Evolutionary conservation across 805 yeast species (phyloP).

Genomic region (Monosporozyma aerobia): DNA sequence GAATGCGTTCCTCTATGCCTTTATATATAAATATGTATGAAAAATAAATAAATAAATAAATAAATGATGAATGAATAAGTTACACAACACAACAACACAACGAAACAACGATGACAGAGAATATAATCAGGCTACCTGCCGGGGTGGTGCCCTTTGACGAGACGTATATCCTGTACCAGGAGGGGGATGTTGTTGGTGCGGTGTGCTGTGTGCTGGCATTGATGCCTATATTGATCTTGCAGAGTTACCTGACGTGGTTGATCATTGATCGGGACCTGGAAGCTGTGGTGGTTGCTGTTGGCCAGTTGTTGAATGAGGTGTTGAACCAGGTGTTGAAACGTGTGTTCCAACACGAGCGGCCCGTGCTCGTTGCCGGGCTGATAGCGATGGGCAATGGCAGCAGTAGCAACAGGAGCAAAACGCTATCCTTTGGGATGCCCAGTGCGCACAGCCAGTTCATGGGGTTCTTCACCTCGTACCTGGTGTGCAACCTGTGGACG

Average conservation of each 20-base stretch:
- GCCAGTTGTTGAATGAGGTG: conserved; percentile 73
- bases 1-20: conserved; percentile 3
- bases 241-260: conserved; percentile 79
- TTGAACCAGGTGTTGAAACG: conserved; percentile 61
- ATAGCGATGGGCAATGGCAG: not conserved
- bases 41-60: not conserved
- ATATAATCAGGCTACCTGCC: not conserved
- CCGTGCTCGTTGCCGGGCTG: conserved; percentile 32
- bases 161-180: conserved; percentile 74
- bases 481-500: conserved; percentile 5
- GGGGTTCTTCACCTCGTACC: conserved; percentile 43
- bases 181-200: conserved; percentile 50
- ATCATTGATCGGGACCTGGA: conserved; percentile 75
- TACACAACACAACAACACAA: no score
- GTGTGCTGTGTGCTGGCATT: conserved; percentile 65
- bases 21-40: not conserved
- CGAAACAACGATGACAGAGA: not conserved
- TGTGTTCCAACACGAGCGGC: conserved; percentile 63
- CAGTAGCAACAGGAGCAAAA: not conserved
- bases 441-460: conserved; percentile 94
- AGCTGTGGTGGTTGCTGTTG: conserved; percentile 72
- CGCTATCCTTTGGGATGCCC: conserved; percentile 69
- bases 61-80: not conserved
- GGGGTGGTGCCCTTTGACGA: conserved; percentile 62
- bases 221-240: conserved; percentile 68